phyloP scores from a whole-genome alignment of 192 early-diverging fungal species.

The Backusella luteola region DNA sequence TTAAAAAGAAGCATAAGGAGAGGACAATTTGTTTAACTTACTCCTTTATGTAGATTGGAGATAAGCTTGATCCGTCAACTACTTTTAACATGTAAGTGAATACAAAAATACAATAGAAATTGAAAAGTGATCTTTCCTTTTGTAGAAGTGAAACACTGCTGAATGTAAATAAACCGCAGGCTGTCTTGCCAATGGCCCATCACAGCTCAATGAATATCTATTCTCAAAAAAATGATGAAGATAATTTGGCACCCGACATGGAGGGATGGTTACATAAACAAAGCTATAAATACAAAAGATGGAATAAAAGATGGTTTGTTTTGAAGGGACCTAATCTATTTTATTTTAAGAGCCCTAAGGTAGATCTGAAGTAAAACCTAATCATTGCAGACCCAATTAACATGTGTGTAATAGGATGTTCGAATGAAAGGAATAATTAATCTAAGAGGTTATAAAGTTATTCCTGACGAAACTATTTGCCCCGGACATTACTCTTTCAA shows the following conservation, averaged over 20 bases:
- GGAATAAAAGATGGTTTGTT: slow-evolving; percentile 58
- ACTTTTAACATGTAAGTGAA: slow-evolving; percentile 2
- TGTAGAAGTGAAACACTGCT: not conserved
- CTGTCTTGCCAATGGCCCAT: slow-evolving; percentile 4
- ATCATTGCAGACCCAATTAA: not conserved
- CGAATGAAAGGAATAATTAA: slow-evolving; percentile 60
- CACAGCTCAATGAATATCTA: not conserved
- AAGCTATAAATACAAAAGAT: slow-evolving; percentile 48
- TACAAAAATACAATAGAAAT: not conserved
- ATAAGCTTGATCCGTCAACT: not conserved
- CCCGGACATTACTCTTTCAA: slow-evolving; percentile 63
- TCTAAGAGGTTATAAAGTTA: slow-evolving; percentile 55
- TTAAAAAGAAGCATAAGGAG: not conserved
- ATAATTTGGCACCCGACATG: slow-evolving; percentile 39
- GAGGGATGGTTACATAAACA: slow-evolving; percentile 56
- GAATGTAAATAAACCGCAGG: slow-evolving; percentile 1
- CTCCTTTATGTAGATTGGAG: not conserved
- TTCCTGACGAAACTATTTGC: slow-evolving; percentile 54
- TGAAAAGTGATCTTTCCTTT: not conserved
- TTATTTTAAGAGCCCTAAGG: slow-evolving; percentile 51
- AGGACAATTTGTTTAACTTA: not conserved
- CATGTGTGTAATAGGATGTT: slow-evolving; percentile 21
- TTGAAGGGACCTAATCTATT: slow-evolving; percentile 51
- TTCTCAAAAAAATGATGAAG: not conserved
- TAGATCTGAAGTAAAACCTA: not conserved